A percentile compares a stretch with the other conserved stretches of the same genome.
phyloP scores from a whole-genome alignment of 805 yeast species.

The Candida bentonensis region DNA sequence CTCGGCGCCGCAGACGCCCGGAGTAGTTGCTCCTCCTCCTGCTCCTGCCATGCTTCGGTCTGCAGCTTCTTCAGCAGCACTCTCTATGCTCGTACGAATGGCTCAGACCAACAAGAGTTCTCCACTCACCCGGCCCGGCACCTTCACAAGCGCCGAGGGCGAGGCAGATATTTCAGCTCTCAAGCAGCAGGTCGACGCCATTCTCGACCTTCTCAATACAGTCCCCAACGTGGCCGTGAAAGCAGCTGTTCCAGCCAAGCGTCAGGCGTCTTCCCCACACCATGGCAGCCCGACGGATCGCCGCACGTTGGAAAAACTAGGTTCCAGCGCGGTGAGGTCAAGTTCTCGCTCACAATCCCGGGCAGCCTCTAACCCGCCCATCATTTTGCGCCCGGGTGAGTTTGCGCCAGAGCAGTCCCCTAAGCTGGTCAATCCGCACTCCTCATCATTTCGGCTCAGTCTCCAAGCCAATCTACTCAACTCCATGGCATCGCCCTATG shows the following conservation, averaged over 20 bases:
- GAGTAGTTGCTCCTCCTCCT: neutral
- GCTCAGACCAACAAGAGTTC: neutral
- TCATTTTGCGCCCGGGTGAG: neutral
- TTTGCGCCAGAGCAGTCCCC: neutral
- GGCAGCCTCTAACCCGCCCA: neutral
- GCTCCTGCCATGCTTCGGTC: neutral
- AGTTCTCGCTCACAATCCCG: neutral
- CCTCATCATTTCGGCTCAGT: neutral
- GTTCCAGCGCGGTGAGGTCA: neutral
- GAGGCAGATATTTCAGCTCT: neutral
- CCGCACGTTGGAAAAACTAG: neutral
- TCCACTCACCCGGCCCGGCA: too few relatives aligned
- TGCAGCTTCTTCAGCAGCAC: neutral
- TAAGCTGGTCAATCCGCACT: neutral
- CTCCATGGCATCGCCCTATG: neutral
- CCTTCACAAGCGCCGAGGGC: neutral
- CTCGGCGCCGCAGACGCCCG: neutral
- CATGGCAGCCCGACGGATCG: neutral
- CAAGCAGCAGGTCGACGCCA: slow-evolving; percentile 8
- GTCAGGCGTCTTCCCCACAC: neutral
- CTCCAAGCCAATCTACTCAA: neutral
- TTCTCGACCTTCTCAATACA: slow-evolving; percentile 26
- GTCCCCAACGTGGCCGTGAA: too few relatives aligned
- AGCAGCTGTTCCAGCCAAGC: too few relatives aligned
- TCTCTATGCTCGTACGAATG: neutral